A percentile compares a stretch with the other conserved stretches of the same genome.
Evolutionary conservation across 805 yeast species (phyloP).

Genomic region (Lipomyces oligophaga): DNA sequence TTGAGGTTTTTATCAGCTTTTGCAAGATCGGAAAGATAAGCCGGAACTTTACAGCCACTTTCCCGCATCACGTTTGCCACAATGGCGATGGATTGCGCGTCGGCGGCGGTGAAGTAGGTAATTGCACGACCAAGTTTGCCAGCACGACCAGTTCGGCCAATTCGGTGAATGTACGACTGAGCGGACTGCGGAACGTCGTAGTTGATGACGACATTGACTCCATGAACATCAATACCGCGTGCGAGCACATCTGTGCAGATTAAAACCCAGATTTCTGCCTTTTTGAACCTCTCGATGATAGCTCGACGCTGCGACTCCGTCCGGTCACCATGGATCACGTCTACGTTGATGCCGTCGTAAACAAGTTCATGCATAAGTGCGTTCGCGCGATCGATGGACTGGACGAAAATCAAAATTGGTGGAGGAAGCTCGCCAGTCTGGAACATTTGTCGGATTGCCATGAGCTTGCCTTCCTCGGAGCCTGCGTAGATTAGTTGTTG

Average conservation of each 20-base stretch:
- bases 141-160: constrained; percentile 98
- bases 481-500: constrained; percentile 86
- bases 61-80: constrained; percentile 94
- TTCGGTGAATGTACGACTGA: constrained; percentile 93
- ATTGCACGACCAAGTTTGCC: constrained; percentile 83
- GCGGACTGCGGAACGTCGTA: constrained; percentile 94
- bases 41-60: constrained; percentile 65
- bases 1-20: constrained; percentile 61
- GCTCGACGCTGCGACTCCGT: constrained; percentile 83
- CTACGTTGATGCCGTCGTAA: constrained; percentile 89
- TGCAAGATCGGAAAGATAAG: constrained; percentile 75
- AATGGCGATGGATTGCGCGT: constrained; percentile 66
- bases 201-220: constrained; percentile 88
- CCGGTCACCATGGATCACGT: constrained; percentile 92
- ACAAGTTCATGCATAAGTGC: constrained; percentile 89
- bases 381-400: constrained; percentile 88
- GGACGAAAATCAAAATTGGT: constrained; percentile 87
- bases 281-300: constrained; percentile 76
- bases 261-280: constrained; percentile 92
- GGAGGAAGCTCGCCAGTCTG: constrained; percentile 80
- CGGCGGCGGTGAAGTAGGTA: constrained; percentile 91
- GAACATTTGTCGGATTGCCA: constrained; percentile 86
- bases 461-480: constrained; percentile 88
- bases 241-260: constrained; percentile 95
- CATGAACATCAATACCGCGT: constrained; percentile 96